Evolutionary conservation across 1,139 yeast genomes (phyloP).

Genomic region (Entelexis paramagnoliae): DNA sequence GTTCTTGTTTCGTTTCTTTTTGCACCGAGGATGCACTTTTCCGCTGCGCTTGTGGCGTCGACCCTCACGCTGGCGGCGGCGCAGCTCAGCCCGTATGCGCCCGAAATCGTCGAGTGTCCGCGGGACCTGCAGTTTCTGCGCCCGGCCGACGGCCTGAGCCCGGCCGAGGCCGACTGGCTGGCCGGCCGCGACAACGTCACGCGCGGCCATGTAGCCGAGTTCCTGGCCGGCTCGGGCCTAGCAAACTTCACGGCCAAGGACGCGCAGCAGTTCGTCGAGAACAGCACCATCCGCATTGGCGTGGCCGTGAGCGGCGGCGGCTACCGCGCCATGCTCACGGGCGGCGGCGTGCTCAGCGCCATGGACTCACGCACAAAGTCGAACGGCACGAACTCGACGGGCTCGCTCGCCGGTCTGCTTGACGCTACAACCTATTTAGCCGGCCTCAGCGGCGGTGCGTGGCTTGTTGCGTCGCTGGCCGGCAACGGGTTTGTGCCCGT

Average conservation of each 20-base stretch:
- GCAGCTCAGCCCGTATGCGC: constrained; percentile 6
- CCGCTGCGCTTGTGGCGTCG: not conserved
- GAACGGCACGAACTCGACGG: constrained; percentile 58
- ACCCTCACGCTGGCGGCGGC: constrained; percentile 2
- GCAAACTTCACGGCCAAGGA: not conserved
- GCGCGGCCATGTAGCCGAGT: not conserved
- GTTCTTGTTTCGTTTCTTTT: too few species aligned
- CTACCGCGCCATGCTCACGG: constrained; percentile 77
- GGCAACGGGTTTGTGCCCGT: constrained; percentile 73
- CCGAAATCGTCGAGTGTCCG: constrained; percentile 1
- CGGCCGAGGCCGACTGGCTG: not conserved
- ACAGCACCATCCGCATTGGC: constrained; percentile 45
- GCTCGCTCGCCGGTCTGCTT: constrained; percentile 64
- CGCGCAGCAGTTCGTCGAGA: not conserved
- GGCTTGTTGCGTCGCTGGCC: constrained; percentile 76
- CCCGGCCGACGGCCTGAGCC: constrained; percentile 1
- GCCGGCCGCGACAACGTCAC: constrained; percentile 2
- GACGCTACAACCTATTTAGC: constrained; percentile 64
- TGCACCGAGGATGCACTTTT: not conserved
- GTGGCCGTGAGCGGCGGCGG: constrained; percentile 88
- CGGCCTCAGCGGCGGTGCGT: constrained; percentile 39
- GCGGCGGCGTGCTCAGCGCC: constrained; percentile 82
- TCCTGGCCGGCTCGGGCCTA: not conserved
- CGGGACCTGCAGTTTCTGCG: not conserved
- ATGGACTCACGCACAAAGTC: constrained; percentile 60